Conservation (phyloP, 306 rosid genomes). For the Psophocarpus tetragonolobus region DNA sequence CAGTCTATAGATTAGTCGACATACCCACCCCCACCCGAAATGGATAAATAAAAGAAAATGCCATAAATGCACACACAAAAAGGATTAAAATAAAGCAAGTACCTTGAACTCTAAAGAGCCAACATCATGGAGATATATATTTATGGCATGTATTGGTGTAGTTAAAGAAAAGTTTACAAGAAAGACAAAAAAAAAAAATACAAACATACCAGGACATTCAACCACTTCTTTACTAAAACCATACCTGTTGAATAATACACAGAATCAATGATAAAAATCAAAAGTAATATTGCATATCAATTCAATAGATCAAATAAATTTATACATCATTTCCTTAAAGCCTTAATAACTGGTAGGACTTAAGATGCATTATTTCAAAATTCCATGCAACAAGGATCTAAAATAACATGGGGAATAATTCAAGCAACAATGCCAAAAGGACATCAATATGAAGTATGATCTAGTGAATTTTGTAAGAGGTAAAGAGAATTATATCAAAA, state of each 20-base stretch:
- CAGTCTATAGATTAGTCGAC: too few relatives aligned
- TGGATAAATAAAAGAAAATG: conserved; percentile 1
- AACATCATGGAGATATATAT: conserved; percentile 3
- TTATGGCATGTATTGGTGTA: neutral
- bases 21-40: neutral
- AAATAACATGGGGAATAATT: conserved; percentile 17
- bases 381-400: neutral
- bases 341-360: neutral
- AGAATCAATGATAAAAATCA: conserved; percentile 24
- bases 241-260: conserved; percentile 55
- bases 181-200: conserved; percentile 10
- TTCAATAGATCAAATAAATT: neutral
- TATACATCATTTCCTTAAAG: neutral
- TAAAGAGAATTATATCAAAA: conserved; percentile 16
- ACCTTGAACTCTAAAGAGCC: neutral
- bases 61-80: neutral
- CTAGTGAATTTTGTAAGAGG: neutral
- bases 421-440: conserved; percentile 20
- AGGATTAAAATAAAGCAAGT: conserved; percentile 18
- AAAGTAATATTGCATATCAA: neutral
- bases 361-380: conserved; percentile 21
- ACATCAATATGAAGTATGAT: conserved; percentile 8
- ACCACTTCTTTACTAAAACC: conserved; percentile 92
- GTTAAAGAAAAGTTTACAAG: neutral
- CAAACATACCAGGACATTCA: conserved; percentile 77